Evolutionary conservation across 2,329 filamentous ascomycete genomes (phyloP).

Genomic region (Colletotrichum cereale): DNA sequence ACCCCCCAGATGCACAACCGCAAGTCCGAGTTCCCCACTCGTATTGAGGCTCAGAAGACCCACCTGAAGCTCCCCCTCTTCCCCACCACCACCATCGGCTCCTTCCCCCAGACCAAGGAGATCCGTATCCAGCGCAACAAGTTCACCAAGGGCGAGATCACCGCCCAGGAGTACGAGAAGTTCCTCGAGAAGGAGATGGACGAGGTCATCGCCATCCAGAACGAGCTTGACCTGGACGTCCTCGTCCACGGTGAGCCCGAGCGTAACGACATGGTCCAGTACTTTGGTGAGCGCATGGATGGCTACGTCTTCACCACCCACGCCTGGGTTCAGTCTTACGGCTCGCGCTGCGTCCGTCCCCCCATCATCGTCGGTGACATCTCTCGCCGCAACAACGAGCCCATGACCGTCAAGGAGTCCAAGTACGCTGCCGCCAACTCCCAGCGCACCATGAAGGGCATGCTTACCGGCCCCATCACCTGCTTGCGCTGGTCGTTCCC

Average conservation of each 20-base stretch:
- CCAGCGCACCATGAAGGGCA: slow-evolving; percentile 99
- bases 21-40: slow-evolving; percentile 86
- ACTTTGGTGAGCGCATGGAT: slow-evolving; percentile 97
- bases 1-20: slow-evolving; percentile 89
- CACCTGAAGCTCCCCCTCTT: slow-evolving; percentile 95
- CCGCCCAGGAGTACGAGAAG: slow-evolving; percentile 90
- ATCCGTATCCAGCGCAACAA: slow-evolving; percentile 97
- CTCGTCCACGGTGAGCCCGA: slow-evolving; percentile 99
- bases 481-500: slow-evolving; percentile 99
- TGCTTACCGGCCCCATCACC: slow-evolving; percentile 99
- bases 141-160: slow-evolving; percentile 99
- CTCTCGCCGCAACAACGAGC: slow-evolving; percentile 81
- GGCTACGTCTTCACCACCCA: slow-evolving; percentile 99
- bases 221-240: slow-evolving; percentile 97
- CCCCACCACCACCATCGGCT: slow-evolving; percentile 99
- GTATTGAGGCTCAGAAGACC: slow-evolving; percentile 90
- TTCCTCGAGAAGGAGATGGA: slow-evolving; percentile 99
- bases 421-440: slow-evolving; percentile 97
- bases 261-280: slow-evolving; percentile 99
- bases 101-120: slow-evolving; percentile 99
- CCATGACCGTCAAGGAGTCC: slow-evolving; percentile 99
- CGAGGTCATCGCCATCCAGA: slow-evolving; percentile 95
- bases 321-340: slow-evolving; percentile 98
- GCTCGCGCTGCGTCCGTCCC: slow-evolving; percentile 97
- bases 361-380: slow-evolving; percentile 99